A percentile compares a stretch with the other conserved stretches of the same genome.
These are phyloP conservation scores for Candida koratica DNA, from an alignment of 805 yeast genomes.

Conservation along the genomic window DNA sequence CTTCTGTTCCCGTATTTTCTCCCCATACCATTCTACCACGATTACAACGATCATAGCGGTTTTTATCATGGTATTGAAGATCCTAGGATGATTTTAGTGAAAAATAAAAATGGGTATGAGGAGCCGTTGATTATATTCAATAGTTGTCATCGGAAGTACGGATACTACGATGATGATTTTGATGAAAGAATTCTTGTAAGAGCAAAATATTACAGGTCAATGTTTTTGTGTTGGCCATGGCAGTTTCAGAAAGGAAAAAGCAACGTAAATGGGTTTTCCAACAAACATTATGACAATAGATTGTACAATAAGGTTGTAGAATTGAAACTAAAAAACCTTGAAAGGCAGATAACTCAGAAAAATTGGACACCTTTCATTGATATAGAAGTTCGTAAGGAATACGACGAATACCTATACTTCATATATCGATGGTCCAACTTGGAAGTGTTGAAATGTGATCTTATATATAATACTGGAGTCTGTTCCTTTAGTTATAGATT, in stretches of 20 bases:
- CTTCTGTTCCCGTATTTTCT: conserved; percentile 25
- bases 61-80: conserved; percentile 47
- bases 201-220: conserved; percentile 21
- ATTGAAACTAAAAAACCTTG: conserved; percentile 15
- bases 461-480: conserved; percentile 15
- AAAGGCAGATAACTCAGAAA: conserved; percentile 21
- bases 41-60: conserved; percentile 20
- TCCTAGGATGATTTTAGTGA: conserved; percentile 41
- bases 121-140: conserved; percentile 49
- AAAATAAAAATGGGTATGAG: conserved; percentile 30
- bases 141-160: conserved; percentile 19
- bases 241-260: conserved; percentile 26
- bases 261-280: conserved; percentile 20
- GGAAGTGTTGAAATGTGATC: conserved; percentile 17
- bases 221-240: conserved; percentile 35
- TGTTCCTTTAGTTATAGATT: conserved; percentile 14
- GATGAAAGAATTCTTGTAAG: conserved; percentile 13
- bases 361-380: conserved; percentile 43
- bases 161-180: conserved; percentile 16
- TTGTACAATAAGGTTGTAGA: conserved; percentile 21
- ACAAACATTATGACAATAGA: conserved; percentile 14
- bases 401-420: conserved; percentile 21
- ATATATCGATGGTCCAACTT: conserved; percentile 31
- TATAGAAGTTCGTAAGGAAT: conserved; percentile 17
- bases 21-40: conserved; percentile 33